A percentile compares a stretch with the other conserved stretches of the same genome.
These are phyloP conservation scores for Euclidium syriacum DNA, from an alignment of 345 rosid species.

Conservation along the genomic window DNA sequence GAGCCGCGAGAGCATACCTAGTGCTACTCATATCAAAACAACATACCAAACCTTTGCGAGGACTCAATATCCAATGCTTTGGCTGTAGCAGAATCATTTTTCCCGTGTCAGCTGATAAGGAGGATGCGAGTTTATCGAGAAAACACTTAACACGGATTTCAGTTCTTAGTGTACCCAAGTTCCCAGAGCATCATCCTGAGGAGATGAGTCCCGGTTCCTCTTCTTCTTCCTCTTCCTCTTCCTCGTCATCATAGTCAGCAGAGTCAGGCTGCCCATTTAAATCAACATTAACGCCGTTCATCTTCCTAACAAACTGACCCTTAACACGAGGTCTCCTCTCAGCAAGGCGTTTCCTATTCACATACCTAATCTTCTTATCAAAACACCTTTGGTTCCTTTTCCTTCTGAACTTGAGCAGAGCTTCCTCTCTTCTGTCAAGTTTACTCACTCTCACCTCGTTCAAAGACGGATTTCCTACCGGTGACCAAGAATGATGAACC, in stretches of 20 bases:
- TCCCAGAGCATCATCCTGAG: slow-evolving; percentile 48
- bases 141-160: background rate
- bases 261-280: slow-evolving; percentile 75
- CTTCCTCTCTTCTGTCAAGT: slow-evolving; percentile 88
- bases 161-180: slow-evolving; percentile 21
- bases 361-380: slow-evolving; percentile 94
- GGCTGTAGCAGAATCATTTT: slow-evolving; percentile 12
- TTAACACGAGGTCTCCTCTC: slow-evolving; percentile 97
- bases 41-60: background rate
- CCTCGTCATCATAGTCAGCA: slow-evolving; percentile 71
- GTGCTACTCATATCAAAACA: background rate
- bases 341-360: slow-evolving; percentile 82
- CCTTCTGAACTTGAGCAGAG: slow-evolving; percentile 83
- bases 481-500: slow-evolving; percentile 56
- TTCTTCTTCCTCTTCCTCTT: slow-evolving; percentile 47
- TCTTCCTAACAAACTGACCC: slow-evolving; percentile 95
- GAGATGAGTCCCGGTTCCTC: slow-evolving; percentile 61
- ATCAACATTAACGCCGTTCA: slow-evolving; percentile 76
- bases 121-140: slow-evolving; percentile 8
- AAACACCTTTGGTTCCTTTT: slow-evolving; percentile 93
- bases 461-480: slow-evolving; percentile 44
- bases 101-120: background rate
- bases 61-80: background rate
- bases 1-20: slow-evolving; percentile 8
- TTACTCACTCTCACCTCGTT: slow-evolving; percentile 50